These are phyloP conservation scores for Cyclanthera cordifolia DNA, from an alignment of 306 rosid species.

Conservation along the genomic window DNA sequence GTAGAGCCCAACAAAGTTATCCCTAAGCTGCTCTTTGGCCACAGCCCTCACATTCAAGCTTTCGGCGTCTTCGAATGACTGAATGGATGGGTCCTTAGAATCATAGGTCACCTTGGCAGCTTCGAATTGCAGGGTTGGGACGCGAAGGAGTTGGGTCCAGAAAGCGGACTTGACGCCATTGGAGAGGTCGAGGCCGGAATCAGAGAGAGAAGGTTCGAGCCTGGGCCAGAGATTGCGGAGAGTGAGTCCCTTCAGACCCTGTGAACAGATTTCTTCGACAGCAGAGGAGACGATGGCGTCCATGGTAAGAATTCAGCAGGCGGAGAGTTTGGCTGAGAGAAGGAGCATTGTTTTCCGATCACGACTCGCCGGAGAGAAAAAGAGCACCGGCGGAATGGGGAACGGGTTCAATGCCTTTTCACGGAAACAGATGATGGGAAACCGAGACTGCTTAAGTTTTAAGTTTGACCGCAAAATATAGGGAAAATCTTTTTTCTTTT, in stretches of 20 bases:
- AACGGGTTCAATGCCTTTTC: neutral
- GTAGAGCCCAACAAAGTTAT: constrained; percentile 70
- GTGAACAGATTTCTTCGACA: constrained; percentile 38
- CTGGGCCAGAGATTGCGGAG: constrained; percentile 30
- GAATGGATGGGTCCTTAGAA: constrained; percentile 29
- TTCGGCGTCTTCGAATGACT: constrained; percentile 38
- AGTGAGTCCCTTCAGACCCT: constrained; percentile 26
- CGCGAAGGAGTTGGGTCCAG: constrained; percentile 47
- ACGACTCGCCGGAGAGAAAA: neutral
- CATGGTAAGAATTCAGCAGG: constrained; percentile 14
- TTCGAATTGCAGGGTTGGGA: constrained; percentile 52
- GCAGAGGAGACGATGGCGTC: constrained; percentile 31
- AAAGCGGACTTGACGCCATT: constrained; percentile 34
- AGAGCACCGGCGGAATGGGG: neutral
- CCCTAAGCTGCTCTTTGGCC: constrained; percentile 32
- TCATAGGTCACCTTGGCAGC: constrained; percentile 8
- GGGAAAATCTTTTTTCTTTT: no score
- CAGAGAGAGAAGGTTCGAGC: constrained; percentile 25
- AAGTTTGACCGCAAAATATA: no score
- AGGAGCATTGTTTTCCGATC: neutral
- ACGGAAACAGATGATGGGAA: neutral
- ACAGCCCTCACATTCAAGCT: constrained; percentile 34
- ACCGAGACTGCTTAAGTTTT: neutral
- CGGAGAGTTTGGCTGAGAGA: neutral
- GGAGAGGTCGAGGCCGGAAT: constrained; percentile 33